Evolutionary conservation across 1,139 yeast species (phyloP).

Genomic region (Debaryomycetaceae sp.): DNA sequence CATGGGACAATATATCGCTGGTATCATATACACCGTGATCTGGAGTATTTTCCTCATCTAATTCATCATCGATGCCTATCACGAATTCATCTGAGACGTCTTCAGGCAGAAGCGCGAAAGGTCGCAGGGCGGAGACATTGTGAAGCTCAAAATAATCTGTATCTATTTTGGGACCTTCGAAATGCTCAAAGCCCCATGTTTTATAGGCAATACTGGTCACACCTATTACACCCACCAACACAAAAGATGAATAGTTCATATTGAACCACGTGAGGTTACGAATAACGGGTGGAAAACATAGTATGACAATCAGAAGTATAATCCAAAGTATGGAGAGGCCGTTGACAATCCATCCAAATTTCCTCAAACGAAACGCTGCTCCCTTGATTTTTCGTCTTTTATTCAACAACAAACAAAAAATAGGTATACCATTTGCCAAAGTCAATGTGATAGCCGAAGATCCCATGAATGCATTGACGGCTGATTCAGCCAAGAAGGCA

Average conservation of each 20-base stretch:
- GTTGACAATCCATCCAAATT: conserved; percentile 65
- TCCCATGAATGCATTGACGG: conserved; percentile 83
- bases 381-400: conserved; percentile 64
- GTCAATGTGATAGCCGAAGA: conserved; percentile 80
- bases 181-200: conserved; percentile 58
- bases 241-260: conserved; percentile 76
- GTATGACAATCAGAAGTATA: conserved; percentile 53
- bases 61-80: conserved; percentile 11
- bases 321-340: conserved; percentile 61
- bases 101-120: not conserved
- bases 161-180: conserved; percentile 65
- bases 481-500: conserved; percentile 68
- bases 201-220: conserved; percentile 51
- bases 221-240: conserved; percentile 47
- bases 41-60: too few relatives aligned
- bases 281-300: conserved; percentile 73
- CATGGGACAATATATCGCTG: too few relatives aligned
- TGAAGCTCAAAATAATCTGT: conserved; percentile 44
- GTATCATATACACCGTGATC: too few relatives aligned
- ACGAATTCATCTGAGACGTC: not conserved
- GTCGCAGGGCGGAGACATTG: conserved; percentile 14
- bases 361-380: conserved; percentile 65
- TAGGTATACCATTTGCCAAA: conserved; percentile 76
- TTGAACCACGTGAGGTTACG: conserved; percentile 54
- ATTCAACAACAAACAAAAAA: conserved; percentile 57